Evolutionary conservation across 768 basidiomycete species (phyloP), one percentile per base, ranked within the genome.

Genomic region (Erythrobasidium yunnanense): DNA sequence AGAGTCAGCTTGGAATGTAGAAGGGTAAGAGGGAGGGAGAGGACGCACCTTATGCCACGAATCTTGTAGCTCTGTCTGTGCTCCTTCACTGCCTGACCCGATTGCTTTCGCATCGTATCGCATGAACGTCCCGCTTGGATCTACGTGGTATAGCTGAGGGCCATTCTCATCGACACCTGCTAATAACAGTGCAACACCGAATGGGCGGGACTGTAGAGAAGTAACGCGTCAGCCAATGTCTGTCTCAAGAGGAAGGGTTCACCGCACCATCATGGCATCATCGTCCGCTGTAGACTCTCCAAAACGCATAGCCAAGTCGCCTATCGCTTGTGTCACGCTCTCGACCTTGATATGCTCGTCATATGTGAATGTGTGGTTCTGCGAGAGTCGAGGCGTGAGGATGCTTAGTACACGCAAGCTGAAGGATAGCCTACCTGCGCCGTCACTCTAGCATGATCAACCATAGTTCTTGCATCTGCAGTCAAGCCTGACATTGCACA

Each of bases 101-200:
- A 99, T 97, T 5, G 95, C 95, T 77, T 97, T 99, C 33, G 95
- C 95, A 70, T 96, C 87, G 73, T 95, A 96, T 65, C 89, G 85
- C 71, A 91, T 87, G 73, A 90, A 96, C 17, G 95, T 97, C 13
- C 95, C 95, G 20, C 93, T 97, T 2, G 95, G 95, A 78, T 99
- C 95, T 30, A 93, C 95, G 76, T 99, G 93, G 77, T 83, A 97
- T 91, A 99, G 77, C 78, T 97, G 93, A 38, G 93, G 93, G 6
- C 95, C 95, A 55, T 86, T 79, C 77, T 97, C 91, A 74, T 99
- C 93, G 69, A 91, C 83, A 22, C 95, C 95, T n/a, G 91, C 95
- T 78, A 99, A 92, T 72, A 97, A 78, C 70, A 99, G 79, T 4
- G 95, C 95, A 32, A 99, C 95, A 72, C 95, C 95, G 78, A 99